Evolutionary conservation across 2,329 filamentous ascomycete genomes (phyloP).

Genomic region (Diplodia scrobiculata): DNA sequence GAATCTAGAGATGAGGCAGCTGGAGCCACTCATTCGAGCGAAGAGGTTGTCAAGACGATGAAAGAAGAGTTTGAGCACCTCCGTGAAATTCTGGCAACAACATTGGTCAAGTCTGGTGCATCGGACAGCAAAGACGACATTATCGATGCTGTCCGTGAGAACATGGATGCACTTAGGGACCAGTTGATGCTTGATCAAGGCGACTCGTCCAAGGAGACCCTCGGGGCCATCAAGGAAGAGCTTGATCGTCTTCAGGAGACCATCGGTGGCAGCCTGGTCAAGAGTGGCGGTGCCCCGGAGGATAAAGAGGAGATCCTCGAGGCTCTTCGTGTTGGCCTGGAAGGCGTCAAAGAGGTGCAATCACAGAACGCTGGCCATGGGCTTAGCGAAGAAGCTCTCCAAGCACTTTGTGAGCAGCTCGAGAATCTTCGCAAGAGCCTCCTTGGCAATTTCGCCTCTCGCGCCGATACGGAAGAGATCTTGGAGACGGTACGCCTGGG

Average conservation of each 20-base stretch:
- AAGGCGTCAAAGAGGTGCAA: constrained; percentile 39
- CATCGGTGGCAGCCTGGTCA: constrained; percentile 48
- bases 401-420: constrained; percentile 55
- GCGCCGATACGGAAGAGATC: constrained; percentile 53
- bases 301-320: constrained; percentile 49
- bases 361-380: constrained; percentile 30
- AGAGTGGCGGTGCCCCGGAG: constrained; percentile 36
- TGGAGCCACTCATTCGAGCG: constrained; percentile 40
- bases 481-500: constrained; percentile 54
- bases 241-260: constrained; percentile 50
- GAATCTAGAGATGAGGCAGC: constrained; percentile 38
- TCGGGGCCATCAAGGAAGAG: constrained; percentile 49
- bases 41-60: constrained; percentile 53
- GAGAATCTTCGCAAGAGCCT: constrained; percentile 52
- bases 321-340: constrained; percentile 42
- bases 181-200: constrained; percentile 46
- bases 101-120: constrained; percentile 52
- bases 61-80: constrained; percentile 64
- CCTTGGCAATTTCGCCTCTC: constrained; percentile 44
- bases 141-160: constrained; percentile 64
- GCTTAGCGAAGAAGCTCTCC: constrained; percentile 55
- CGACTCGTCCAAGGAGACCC: constrained; percentile 46
- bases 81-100: constrained; percentile 59
- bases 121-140: constrained; percentile 65
- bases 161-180: constrained; percentile 49